Conservation (phyloP, 768 basidiomycete genomes). For the Cyclocybe aegerita region DNA sequence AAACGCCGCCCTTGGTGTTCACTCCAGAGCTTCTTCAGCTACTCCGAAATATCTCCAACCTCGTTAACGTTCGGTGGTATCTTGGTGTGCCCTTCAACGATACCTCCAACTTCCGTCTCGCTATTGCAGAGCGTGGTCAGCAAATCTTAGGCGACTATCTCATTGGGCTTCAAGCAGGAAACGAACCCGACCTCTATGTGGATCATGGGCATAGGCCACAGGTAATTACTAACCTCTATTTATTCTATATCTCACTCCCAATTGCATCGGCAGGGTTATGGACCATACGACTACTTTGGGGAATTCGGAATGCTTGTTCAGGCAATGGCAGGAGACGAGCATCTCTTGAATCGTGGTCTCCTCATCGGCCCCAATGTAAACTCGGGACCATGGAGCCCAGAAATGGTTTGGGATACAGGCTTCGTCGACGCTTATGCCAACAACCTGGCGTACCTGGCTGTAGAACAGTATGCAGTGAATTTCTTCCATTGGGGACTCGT, state of each 20-base stretch:
- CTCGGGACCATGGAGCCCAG: conserved; percentile 51
- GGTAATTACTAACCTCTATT: conserved; percentile 7
- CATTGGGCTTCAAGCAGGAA: conserved; percentile 70
- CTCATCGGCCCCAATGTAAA: conserved; percentile 60
- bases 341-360: conserved; percentile 35
- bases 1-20: conserved; percentile 67
- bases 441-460: conserved; percentile 45
- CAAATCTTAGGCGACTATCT: conserved; percentile 67
- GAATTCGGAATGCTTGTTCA: conserved; percentile 53
- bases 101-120: conserved; percentile 49
- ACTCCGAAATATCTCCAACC: conserved; percentile 58
- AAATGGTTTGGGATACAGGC: conserved; percentile 54
- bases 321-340: conserved; percentile 40
- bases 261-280: conserved; percentile 27
- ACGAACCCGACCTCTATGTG: conserved; percentile 62
- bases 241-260: neutral
- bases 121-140: conserved; percentile 61
- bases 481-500: conserved; percentile 7
- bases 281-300: conserved; percentile 43
- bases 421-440: conserved; percentile 42
- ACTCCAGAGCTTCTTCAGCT: conserved; percentile 68
- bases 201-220: conserved; percentile 36
- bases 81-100: conserved; percentile 72
- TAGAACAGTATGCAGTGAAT: conserved; percentile 50
- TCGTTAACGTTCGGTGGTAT: conserved; percentile 69